These are phyloP conservation scores for Phytophthora agathidicida DNA, from an alignment of 352 stramenopile species.

Conservation along the genomic window DNA sequence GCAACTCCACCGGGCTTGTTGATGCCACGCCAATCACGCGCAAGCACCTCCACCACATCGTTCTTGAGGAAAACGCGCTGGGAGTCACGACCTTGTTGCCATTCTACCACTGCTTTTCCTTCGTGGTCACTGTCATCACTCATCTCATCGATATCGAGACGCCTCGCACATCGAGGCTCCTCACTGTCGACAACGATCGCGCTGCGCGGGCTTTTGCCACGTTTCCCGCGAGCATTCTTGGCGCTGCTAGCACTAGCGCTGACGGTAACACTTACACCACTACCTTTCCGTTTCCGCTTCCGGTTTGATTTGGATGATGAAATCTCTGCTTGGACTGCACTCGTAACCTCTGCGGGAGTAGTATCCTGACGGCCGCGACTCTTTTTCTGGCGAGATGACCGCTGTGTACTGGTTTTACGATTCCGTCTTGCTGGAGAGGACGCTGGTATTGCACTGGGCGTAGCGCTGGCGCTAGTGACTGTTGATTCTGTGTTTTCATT, in stretches of 20 bases:
- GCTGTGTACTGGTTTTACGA: slow-evolving; percentile 26
- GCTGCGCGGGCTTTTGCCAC: slow-evolving; percentile 14
- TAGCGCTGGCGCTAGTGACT: not conserved
- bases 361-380: slow-evolving; percentile 28
- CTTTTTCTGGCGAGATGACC: slow-evolving; percentile 25
- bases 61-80: slow-evolving; percentile 51
- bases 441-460: slow-evolving; percentile 8
- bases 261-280: slow-evolving; percentile 2
- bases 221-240: slow-evolving; percentile 15
- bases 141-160: slow-evolving; percentile 55
- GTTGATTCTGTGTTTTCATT: not conserved
- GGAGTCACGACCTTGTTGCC: slow-evolving; percentile 21
- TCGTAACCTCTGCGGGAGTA: slow-evolving; percentile 27
- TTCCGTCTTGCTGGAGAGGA: slow-evolving; percentile 14
- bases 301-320: slow-evolving; percentile 50
- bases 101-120: slow-evolving; percentile 16
- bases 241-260: slow-evolving; percentile 9
- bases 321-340: slow-evolving; percentile 22
- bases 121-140: slow-evolving; percentile 42
- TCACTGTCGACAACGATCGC: slow-evolving; percentile 19
- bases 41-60: slow-evolving; percentile 59
- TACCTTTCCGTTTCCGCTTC: slow-evolving; percentile 58
- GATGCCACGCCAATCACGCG: slow-evolving; percentile 57
- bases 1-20: slow-evolving; percentile 81
- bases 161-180: slow-evolving; percentile 39